Base-by-base conservation (phyloP, 2,329 filamentous ascomycete genomes). In the Diaporthe citriasiana region DNA sequence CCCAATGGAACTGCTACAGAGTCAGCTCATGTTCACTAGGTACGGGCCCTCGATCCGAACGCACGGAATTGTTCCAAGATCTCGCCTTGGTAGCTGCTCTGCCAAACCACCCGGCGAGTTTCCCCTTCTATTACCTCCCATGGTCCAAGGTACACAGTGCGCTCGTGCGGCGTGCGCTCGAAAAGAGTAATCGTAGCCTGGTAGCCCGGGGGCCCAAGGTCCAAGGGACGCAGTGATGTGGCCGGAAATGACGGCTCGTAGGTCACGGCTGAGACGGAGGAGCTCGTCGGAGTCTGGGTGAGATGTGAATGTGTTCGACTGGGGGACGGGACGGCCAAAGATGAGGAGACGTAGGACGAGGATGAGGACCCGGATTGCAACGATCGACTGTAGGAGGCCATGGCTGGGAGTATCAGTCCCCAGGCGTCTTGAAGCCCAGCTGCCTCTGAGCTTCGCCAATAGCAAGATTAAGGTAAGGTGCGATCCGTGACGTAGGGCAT, bases 141-240 rank as follows among this genome's bases (percentile, higher is more conserved):
- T 6, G 87, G 87, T n/a, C 87, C 87, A 10, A 89, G 83, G 75
- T 88, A 88, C 59, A 89, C 82, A 17, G 86, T 87, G 63, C 83
- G 83, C 77, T 89, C 87, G 77, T 86, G 83, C 47, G 83, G 78
- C 9, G 86, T 87, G 65, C 86, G 84, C 76, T 88, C 86, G 74
- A 86, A 88, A n/a, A 89, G 83, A 59, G 83, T 85, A 82, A 89
- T 88, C 78, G 87, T 88, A 79, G 87, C 87, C 82, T 87, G 85
- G 76, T 87, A 89, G 69, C 87, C 87, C 45, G 87, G 87, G 70
- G 87, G 87, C 5, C 87, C 87, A 59, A 89, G 82, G 77, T 89
- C 87, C 55, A 88, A 83, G 47, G 86, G 84, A 71, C 82, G 81
- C 71, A 87, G 81, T 76, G 85, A 80, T 73, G 82, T 82, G 77